Conservation (phyloP, 192 early-diverging fungal genomes). For the Borealophlyctis nickersoniae region DNA sequence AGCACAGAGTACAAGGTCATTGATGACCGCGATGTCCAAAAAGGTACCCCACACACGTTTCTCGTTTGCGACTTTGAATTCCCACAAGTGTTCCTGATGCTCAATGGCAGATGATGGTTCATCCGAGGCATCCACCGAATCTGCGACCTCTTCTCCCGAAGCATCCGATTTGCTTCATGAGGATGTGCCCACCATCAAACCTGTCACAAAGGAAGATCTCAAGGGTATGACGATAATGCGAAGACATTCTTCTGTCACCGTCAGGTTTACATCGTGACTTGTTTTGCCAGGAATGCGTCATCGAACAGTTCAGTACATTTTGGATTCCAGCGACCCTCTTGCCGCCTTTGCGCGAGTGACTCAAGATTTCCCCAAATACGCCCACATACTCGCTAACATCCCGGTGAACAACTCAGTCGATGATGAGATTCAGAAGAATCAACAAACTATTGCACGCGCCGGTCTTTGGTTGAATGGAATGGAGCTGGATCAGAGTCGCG, state of each 20-base stretch:
- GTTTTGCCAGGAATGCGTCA: conserved; percentile 52
- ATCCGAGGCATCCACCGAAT: not conserved
- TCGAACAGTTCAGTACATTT: conserved; percentile 71
- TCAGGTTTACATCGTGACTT: not conserved
- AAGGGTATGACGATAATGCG: not conserved
- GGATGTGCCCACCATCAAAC: conserved; percentile 31
- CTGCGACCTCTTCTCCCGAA: not conserved
- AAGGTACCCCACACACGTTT: conserved; percentile 7
- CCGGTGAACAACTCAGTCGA: conserved; percentile 44
- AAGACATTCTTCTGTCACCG: too few relatives aligned
- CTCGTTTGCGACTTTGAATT: not conserved
- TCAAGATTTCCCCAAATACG: conserved; percentile 88
- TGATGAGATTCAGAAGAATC: conserved; percentile 37
- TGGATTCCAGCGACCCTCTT: conserved; percentile 60
- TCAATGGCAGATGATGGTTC: too few relatives aligned
- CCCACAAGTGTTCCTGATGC: too few relatives aligned
- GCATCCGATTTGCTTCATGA: conserved; percentile 11
- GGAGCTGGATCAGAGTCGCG: conserved; percentile 20
- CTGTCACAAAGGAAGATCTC: conserved; percentile 40
- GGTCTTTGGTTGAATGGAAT: conserved; percentile 43
- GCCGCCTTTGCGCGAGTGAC: conserved; percentile 61
- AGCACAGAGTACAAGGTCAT: conserved; percentile 95
- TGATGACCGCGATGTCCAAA: conserved; percentile 78
- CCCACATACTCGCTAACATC: conserved; percentile 62
- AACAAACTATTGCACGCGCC: conserved; percentile 13